phyloP scores from a whole-genome alignment of 331 rosid species.

The Rosa hybrid region DNA sequence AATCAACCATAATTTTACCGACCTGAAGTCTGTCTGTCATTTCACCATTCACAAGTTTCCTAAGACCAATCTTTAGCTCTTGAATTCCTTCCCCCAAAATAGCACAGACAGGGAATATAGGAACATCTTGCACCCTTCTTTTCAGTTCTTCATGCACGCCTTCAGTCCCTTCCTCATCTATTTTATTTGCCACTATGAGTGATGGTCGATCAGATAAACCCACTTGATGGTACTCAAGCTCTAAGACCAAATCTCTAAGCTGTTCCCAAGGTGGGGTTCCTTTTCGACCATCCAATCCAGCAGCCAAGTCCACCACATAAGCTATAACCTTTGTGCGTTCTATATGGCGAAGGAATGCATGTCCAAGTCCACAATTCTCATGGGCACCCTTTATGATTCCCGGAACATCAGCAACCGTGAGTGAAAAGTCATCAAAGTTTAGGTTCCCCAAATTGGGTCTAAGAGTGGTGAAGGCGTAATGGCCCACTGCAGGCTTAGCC shows the following conservation, averaged over 20 bases:
- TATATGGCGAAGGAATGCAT: constrained; percentile 88
- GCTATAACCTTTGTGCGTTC: constrained; percentile 90
- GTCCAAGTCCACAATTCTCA: constrained; percentile 84
- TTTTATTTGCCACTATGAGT: constrained; percentile 83
- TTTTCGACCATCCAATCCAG: constrained; percentile 70
- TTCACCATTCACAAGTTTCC: constrained; percentile 74
- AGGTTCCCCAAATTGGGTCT: constrained; percentile 89
- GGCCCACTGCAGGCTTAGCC: constrained; percentile 80
- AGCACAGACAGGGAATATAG: constrained; percentile 82
- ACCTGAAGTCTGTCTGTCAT: constrained; percentile 45
- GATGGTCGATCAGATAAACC: constrained; percentile 79
- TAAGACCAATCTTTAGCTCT: constrained; percentile 76
- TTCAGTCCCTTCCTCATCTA: constrained; percentile 83
- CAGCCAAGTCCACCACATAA: constrained; percentile 83
- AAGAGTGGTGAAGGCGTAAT: constrained; percentile 91
- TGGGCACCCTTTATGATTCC: constrained; percentile 96
- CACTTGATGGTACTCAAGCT: constrained; percentile 83
- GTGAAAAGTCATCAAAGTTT: constrained; percentile 79
- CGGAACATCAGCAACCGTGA: constrained; percentile 91
- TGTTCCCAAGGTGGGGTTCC: constrained; percentile 95
- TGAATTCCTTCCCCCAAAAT: constrained; percentile 80
- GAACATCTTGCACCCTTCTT: constrained; percentile 66
- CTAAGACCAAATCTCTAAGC: constrained; percentile 65
- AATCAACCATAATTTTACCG: constrained; percentile 60
- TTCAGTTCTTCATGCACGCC: constrained; percentile 63